phyloP scores from a whole-genome alignment of 2,329 filamentous ascomycete genomes.

The Blumeria hordei region DNA sequence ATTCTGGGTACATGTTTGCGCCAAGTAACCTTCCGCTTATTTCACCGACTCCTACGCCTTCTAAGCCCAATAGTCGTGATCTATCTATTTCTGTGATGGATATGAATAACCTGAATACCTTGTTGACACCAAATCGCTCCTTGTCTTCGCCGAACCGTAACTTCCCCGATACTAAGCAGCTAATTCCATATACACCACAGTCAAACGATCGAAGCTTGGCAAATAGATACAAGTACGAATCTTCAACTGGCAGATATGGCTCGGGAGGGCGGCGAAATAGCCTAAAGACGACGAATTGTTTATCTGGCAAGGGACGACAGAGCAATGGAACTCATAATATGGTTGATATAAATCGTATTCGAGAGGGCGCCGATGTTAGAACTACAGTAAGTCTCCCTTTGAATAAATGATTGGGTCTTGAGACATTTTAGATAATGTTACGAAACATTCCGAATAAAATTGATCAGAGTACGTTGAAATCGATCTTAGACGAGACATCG shows the following conservation, averaged over 20 bases:
- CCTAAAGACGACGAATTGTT: not conserved
- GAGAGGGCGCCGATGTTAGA: conserved; percentile 44
- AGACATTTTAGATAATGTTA: conserved; percentile 49
- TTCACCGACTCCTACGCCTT: not conserved
- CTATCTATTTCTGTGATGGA: not conserved
- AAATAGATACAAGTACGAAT: not conserved
- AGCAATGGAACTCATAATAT: conserved; percentile 24
- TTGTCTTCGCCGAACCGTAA: not conserved
- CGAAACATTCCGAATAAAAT: conserved; percentile 89
- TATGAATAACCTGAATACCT: not conserved
- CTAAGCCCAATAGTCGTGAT: not conserved
- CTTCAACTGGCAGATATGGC: not conserved
- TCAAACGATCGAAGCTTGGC: not conserved
- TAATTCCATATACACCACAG: not conserved
- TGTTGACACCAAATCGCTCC: not conserved
- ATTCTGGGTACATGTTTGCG: not conserved
- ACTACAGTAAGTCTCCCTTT: conserved; percentile 37
- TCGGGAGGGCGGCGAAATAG: not conserved
- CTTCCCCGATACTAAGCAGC: not conserved
- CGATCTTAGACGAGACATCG: conserved; percentile 54
- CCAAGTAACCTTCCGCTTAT: not conserved
- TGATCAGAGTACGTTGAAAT: conserved; percentile 51
- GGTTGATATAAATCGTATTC: conserved; percentile 35
- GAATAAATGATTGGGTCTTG: conserved; percentile 3
- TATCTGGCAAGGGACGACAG: not conserved